Evolutionary conservation across 2,329 filamentous ascomycete species (phyloP).

Genomic region (Nectriaceae sp.): DNA sequence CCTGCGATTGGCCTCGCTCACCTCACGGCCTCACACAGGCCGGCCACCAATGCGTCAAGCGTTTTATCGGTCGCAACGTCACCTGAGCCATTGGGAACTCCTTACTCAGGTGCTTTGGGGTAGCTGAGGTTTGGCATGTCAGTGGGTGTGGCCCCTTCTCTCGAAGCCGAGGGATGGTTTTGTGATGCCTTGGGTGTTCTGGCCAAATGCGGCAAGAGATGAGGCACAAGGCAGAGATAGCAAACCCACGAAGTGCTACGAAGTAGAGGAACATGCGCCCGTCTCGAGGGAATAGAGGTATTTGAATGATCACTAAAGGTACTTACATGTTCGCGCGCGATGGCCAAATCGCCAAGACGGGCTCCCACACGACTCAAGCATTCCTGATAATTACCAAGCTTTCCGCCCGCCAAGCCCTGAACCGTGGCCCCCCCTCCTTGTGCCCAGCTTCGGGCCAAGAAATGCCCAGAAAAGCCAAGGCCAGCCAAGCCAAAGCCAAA

Average conservation of each 20-base stretch:
- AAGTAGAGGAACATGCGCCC: no score
- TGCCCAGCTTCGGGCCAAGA: conserved; percentile 9
- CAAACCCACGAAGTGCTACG: no score
- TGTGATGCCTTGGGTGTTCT: no score
- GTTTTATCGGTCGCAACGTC: conserved; percentile 30
- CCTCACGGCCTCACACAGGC: conserved; percentile 30
- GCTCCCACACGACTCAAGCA: background rate
- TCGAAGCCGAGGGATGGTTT: no score
- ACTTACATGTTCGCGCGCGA: no score
- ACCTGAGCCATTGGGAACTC: conserved; percentile 26
- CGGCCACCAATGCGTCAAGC: conserved; percentile 32
- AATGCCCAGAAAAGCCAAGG: conserved; percentile 3
- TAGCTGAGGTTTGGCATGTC: background rate
- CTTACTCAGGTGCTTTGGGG: conserved; percentile 5
- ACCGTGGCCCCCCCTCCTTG: conserved; percentile 3
- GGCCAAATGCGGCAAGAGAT: background rate
- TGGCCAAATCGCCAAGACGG: background rate
- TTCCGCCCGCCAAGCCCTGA: conserved; percentile 16
- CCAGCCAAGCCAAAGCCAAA: conserved; percentile 1
- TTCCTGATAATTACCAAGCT: conserved; percentile 19
- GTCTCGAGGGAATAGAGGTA: no score
- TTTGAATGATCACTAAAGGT: no score
- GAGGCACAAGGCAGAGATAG: no score
- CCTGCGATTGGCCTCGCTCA: conserved; percentile 33
- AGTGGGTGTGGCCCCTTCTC: background rate